phyloP scores from a whole-genome alignment of 2,329 filamentous ascomycete genomes.

The Fusarium drepaniforme region DNA sequence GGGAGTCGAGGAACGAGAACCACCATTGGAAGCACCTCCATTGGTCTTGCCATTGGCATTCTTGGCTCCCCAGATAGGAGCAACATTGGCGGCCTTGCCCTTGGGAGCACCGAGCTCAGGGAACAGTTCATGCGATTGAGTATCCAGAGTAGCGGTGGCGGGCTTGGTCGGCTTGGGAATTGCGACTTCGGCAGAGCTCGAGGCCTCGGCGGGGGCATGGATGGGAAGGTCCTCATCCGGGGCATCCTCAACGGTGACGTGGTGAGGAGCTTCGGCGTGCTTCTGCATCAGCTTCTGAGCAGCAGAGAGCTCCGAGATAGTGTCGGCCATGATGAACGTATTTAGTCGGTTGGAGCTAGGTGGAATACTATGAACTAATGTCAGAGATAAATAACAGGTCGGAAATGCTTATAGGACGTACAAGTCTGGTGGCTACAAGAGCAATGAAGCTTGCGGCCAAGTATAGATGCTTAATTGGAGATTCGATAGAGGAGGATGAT shows the following conservation, averaged over 20 bases:
- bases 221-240: slow-evolving; percentile 81
- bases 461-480: slow-evolving; percentile 25
- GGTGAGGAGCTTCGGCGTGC: slow-evolving; percentile 66
- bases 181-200: slow-evolving; percentile 61
- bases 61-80: slow-evolving; percentile 84
- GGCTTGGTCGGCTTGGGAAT: slow-evolving; percentile 76
- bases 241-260: slow-evolving; percentile 83
- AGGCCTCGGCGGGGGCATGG: slow-evolving; percentile 61
- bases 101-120: slow-evolving; percentile 84
- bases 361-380: slow-evolving; percentile 21
- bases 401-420: slow-evolving; percentile 10
- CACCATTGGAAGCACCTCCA: slow-evolving; percentile 66
- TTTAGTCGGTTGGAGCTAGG: slow-evolving; percentile 27
- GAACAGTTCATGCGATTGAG: slow-evolving; percentile 90
- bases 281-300: slow-evolving; percentile 74
- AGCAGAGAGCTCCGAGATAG: slow-evolving; percentile 61
- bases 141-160: slow-evolving; percentile 73
- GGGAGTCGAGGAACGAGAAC: slow-evolving; percentile 73
- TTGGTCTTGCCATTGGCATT: slow-evolving; percentile 66
- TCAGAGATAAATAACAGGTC: slow-evolving; percentile 18
- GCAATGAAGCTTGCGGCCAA: slow-evolving; percentile 41
- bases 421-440: slow-evolving; percentile 32
- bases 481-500: slow-evolving; percentile 40
- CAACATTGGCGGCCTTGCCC: slow-evolving; percentile 75
- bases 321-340: slow-evolving; percentile 55